phyloP scores from a whole-genome alignment of 768 basidiomycete species.

The Lanmaoa pseudosensibilis region DNA sequence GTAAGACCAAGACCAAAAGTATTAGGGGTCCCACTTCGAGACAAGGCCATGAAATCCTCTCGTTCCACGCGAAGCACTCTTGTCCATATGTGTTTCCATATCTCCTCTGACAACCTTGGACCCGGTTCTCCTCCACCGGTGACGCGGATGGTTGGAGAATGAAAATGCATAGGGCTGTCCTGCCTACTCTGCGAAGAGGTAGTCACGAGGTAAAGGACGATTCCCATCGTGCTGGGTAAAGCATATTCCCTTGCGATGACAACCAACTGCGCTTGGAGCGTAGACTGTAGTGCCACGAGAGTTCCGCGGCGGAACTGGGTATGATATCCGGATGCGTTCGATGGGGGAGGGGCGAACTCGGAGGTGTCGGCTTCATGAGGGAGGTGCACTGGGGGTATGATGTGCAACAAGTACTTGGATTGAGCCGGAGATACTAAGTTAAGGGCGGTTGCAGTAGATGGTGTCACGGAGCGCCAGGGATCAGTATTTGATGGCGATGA shows the following conservation, averaged over 20 bases:
- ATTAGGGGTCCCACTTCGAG: constrained; percentile 38
- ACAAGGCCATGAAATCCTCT: constrained; percentile 36
- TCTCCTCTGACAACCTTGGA: constrained; percentile 81
- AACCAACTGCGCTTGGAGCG: constrained; percentile 75
- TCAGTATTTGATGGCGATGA: constrained; percentile 29
- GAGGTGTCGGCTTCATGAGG: constrained; percentile 58
- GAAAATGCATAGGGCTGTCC: constrained; percentile 17
- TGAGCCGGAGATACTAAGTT: constrained; percentile 40
- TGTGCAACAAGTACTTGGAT: constrained; percentile 77
- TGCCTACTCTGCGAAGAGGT: constrained; percentile 27
- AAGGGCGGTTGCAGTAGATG: constrained; percentile 43
- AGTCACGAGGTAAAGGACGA: constrained; percentile 78
- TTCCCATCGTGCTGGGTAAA: constrained; percentile 79
- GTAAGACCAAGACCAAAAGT: constrained; percentile 47
- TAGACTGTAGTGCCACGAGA: constrained; percentile 83
- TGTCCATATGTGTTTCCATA: constrained; percentile 86
- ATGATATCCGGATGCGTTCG: constrained; percentile 72
- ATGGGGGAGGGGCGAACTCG: constrained; percentile 52
- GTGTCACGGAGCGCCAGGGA: constrained; percentile 51
- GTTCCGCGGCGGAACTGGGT: constrained; percentile 79
- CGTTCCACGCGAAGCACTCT: constrained; percentile 67
- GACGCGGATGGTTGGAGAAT: constrained; percentile 20
- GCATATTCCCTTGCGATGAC: constrained; percentile 95
- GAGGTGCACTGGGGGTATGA: constrained; percentile 74
- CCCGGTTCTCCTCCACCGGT: constrained; percentile 58